Percentiles rank a stretch among this genome's conserved stretches.
Evolutionary conservation across 192 early-diverging fungal species (phyloP).

Genomic region (Coemansia javaensis): DNA sequence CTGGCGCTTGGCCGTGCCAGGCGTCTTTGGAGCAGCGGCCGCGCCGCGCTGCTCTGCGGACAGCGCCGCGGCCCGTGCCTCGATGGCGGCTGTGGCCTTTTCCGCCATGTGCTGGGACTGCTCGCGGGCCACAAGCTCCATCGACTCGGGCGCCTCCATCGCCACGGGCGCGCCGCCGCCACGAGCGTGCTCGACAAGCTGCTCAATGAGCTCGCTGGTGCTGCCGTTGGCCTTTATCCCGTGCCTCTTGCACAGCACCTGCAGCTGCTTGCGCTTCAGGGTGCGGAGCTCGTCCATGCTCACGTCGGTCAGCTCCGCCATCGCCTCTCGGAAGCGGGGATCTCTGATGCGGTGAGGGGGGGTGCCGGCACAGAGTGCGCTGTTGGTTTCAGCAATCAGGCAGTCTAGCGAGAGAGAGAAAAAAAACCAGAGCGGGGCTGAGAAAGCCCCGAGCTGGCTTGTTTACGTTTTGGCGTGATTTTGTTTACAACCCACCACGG

Average conservation of each 20-base stretch:
- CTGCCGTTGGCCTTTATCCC: slow-evolving; percentile 45
- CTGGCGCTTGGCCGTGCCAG: slow-evolving; percentile 3
- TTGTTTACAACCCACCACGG: neutral
- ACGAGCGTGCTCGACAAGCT: slow-evolving; percentile 7
- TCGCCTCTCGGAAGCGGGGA: neutral
- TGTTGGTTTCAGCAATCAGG: neutral
- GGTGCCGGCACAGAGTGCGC: neutral
- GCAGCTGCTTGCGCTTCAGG: slow-evolving; percentile 43
- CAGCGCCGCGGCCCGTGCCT: slow-evolving; percentile 23
- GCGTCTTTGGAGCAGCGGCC: slow-evolving; percentile 8
- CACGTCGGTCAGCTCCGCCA: slow-evolving; percentile 12
- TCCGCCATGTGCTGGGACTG: slow-evolving; percentile 20
- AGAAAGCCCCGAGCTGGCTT: too few relatives aligned
- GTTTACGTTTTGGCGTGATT: slow-evolving; percentile 16
- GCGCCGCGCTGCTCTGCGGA: slow-evolving; percentile 22
- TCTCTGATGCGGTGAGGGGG: slow-evolving; percentile 4
- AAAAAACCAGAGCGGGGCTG: too few relatives aligned
- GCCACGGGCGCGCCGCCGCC: neutral
- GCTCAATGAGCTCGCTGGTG: slow-evolving; percentile 38
- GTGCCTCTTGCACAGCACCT: slow-evolving; percentile 45
- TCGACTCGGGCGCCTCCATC: slow-evolving; percentile 15
- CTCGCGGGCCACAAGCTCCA: neutral
- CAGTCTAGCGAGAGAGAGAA: too few relatives aligned
- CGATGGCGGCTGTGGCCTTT: slow-evolving; percentile 25
- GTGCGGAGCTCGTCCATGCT: slow-evolving; percentile 25